Conservation (phyloP, 1,139 yeast genomes). For the Pichia norvegensis region DNA sequence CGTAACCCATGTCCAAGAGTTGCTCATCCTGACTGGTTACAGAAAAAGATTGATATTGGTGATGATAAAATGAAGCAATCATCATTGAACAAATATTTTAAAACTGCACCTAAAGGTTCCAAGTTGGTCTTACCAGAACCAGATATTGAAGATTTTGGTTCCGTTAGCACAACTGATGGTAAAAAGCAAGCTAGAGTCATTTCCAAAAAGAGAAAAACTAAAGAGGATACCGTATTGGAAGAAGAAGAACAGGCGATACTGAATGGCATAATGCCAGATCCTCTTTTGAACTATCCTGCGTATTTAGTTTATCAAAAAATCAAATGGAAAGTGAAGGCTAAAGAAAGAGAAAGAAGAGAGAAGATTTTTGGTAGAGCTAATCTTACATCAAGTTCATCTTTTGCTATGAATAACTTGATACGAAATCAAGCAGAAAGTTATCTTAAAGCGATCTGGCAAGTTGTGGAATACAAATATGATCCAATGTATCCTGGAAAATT, state of each 20-base stretch:
- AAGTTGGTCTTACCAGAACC: conserved; percentile 26
- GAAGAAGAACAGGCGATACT: conserved; percentile 41
- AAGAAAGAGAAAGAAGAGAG: conserved; percentile 62
- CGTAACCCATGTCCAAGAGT: conserved; percentile 94
- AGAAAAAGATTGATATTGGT: conserved; percentile 47
- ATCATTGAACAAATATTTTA: conserved; percentile 53
- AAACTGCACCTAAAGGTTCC: conserved; percentile 30
- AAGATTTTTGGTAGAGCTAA: conserved; percentile 65
- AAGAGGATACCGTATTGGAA: conserved; percentile 30
- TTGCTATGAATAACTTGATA: conserved; percentile 59
- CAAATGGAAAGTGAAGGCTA: conserved; percentile 74
- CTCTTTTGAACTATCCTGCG: conserved; percentile 64
- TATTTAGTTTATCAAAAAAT: conserved; percentile 76
- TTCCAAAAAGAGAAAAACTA: conserved; percentile 32
- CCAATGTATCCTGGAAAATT: conserved; percentile 64
- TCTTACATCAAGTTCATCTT: conserved; percentile 36
- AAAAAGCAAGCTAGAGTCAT: conserved; percentile 35
- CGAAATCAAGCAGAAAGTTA: conserved; percentile 72
- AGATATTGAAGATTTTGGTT: conserved; percentile 78
- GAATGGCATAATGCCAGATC: conserved; percentile 55
- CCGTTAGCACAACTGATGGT: conserved; percentile 13
- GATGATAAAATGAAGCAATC: conserved; percentile 70
- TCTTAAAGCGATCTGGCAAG: conserved; percentile 77
- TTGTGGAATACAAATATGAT: conserved; percentile 59
- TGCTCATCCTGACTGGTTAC: conserved; percentile 91